Base-by-base conservation (phyloP, 768 basidiomycete species). In the Lactifluus hygrophoroides region DNA sequence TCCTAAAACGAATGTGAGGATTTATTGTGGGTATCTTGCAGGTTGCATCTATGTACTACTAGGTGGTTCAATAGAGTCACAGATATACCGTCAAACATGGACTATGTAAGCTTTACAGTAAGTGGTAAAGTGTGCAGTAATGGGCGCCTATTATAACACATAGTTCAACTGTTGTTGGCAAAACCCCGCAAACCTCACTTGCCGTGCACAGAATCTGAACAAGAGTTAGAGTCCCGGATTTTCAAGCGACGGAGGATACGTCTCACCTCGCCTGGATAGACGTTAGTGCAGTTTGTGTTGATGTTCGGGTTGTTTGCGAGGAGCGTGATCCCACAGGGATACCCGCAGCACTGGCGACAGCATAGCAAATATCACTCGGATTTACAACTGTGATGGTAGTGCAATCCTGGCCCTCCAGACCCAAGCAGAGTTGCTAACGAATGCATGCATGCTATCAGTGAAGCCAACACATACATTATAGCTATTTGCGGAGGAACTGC, bases 221-320 rank as follows among this genome's bases (percentile, higher is more conserved):
- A 17, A 30, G 13, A 17, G 25, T 50, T 42, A 51, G 37, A 2
- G 21, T 23, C 21, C 5, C 23, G 27, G 14, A 7, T 43, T 4
- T 13, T 10, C 48, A 8, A 11, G 6, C 9, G 11, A 27, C 17
- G 34, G 11, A 35, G 8, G 23, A 28, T 16, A 21, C n/a, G 73
- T 19, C 77, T 58, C 50, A 88, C 88, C 80, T 89, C 84, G 66
- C 83, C 86, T 55, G 84, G 66, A 73, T 89, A 88, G 69, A 90
- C 74, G 74, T 89, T 89, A 64, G 63, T 72, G 70, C 82, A 86
- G 0, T 68, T 72, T 0, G 53, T 5, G 66, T 80, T 60, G 65
- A 90, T 76, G 70, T 88, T 83, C 27, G 87, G 90, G 79, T 91
- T 91, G 80, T 90, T 90, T 58, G 65, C n/a, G 67, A 70, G 74